These are phyloP conservation scores for Wickerhamomyces sp. DNA, from an alignment of 1,139 yeast species.

Conservation along the genomic window DNA sequence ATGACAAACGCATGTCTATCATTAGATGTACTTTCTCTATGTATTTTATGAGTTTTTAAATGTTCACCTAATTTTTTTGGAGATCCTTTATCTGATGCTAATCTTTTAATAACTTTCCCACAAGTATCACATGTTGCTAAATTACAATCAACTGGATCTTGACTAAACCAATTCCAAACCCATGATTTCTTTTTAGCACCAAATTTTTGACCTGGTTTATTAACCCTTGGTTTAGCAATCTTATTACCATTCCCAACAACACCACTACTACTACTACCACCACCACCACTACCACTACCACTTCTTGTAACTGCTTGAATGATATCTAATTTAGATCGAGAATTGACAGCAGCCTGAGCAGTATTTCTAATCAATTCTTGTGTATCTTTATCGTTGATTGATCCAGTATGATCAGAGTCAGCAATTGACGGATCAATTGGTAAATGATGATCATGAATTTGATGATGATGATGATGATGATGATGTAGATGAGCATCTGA, in stretches of 20 bases:
- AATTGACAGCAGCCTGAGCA: conserved; percentile 21
- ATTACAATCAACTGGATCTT: conserved; percentile 43
- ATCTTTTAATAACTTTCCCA: conserved; percentile 42
- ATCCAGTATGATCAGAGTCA: conserved; percentile 21
- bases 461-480: background rate
- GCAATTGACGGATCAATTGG: conserved; percentile 24
- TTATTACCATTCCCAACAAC: conserved; percentile 1
- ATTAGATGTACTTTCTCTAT: conserved; percentile 26
- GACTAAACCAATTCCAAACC: conserved; percentile 61
- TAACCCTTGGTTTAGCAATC: conserved; percentile 24
- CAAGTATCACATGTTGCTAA: conserved; percentile 52
- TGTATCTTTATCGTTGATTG: conserved; percentile 16
- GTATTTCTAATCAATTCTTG: conserved; percentile 12
- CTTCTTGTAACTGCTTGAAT: background rate
- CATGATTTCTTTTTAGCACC: conserved; percentile 58
- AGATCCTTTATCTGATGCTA: conserved; percentile 51
- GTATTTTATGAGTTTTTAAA: conserved; percentile 48
- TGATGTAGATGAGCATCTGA: background rate
- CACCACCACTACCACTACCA: background rate
- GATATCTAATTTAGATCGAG: conserved; percentile 4
- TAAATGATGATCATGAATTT: conserved; percentile 4
- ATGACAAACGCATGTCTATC: conserved; percentile 16
- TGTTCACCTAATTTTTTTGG: conserved; percentile 58
- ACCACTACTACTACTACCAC: background rate
- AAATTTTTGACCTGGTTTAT: conserved; percentile 47